Conservation (phyloP, 108 stramenopile genomes). For the Stephanodiscus triporus region DNA sequence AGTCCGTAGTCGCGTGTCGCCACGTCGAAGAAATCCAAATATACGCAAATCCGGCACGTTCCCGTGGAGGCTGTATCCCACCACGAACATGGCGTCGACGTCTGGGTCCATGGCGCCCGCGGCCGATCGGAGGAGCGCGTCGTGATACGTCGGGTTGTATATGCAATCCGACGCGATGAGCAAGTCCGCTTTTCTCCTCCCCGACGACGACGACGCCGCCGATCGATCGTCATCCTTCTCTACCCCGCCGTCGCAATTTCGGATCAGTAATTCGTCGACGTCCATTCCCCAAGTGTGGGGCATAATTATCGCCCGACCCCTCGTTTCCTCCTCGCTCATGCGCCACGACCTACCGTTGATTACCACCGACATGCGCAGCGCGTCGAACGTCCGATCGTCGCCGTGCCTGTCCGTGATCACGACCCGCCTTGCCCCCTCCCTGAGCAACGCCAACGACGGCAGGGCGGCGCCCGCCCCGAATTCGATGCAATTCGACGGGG, state of each 20-base stretch:
- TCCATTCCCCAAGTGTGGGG: constrained; percentile 25
- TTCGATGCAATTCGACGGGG: constrained; percentile 9
- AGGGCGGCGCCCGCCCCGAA: constrained; percentile 32
- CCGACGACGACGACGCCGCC: constrained; percentile 56
- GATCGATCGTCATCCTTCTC: neutral
- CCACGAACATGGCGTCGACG: constrained; percentile 18
- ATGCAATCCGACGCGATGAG: constrained; percentile 49
- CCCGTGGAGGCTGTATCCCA: constrained; percentile 49
- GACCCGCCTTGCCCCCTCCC: constrained; percentile 6
- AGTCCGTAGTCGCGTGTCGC: constrained; percentile 13
- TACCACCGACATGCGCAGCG: constrained; percentile 11
- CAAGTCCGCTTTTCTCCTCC: neutral
- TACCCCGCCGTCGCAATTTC: constrained; percentile 42
- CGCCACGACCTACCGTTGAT: constrained; percentile 7
- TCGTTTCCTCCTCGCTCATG: neutral
- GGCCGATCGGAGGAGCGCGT: constrained; percentile 34
- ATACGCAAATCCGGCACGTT: constrained; percentile 25
- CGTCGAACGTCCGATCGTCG: constrained; percentile 23
- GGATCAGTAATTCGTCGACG: constrained; percentile 40
- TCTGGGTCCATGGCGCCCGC: constrained; percentile 11
- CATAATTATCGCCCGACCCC: neutral
- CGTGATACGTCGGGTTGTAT: constrained; percentile 51
- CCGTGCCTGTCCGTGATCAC: constrained; percentile 11
- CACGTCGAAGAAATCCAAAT: constrained; percentile 32
- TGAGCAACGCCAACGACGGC: constrained; percentile 10